Conservation (phyloP, 2,329 filamentous ascomycete species). For the Escovopsis sp. region DNA sequence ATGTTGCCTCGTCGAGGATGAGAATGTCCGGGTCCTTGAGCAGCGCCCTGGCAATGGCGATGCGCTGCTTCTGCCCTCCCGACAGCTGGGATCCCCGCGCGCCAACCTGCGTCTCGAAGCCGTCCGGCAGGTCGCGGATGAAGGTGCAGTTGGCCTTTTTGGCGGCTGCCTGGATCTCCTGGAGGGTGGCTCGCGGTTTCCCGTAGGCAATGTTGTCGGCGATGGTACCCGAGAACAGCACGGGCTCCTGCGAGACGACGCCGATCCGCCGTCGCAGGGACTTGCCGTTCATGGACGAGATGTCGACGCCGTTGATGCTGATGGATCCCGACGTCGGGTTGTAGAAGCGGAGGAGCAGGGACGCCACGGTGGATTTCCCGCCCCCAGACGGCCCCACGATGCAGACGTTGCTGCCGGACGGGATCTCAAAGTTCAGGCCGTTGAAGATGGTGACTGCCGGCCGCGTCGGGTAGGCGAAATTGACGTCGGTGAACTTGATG, state of each 20-base stretch:
- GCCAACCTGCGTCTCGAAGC: conserved; percentile 85
- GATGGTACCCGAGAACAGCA: conserved; percentile 74
- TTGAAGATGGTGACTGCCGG: conserved; percentile 88
- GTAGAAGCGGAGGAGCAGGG: conserved; percentile 85
- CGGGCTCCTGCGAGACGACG: conserved; percentile 89
- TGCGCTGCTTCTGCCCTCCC: conserved; percentile 93
- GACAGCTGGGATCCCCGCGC: conserved; percentile 86
- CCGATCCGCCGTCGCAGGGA: conserved; percentile 84
- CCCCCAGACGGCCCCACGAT: conserved; percentile 94
- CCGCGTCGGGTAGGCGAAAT: conserved; percentile 84
- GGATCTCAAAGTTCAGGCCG: conserved; percentile 77
- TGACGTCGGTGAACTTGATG: conserved; percentile 75
- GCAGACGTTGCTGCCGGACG: conserved; percentile 85
- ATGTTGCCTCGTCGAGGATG: conserved; percentile 92
- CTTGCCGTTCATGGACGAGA: conserved; percentile 80
- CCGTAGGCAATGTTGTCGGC: conserved; percentile 84
- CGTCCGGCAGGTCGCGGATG: conserved; percentile 91
- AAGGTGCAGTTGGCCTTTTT: conserved; percentile 91
- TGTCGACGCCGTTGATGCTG: conserved; percentile 70
- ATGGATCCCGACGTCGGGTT: conserved; percentile 64
- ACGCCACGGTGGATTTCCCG: conserved; percentile 90
- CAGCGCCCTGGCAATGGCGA: conserved; percentile 87
- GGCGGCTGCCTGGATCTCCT: conserved; percentile 75
- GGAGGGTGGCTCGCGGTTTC: conserved; percentile 58
- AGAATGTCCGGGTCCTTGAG: conserved; percentile 95